Evolutionary conservation across 2,329 filamentous ascomycete species (phyloP), one percentile per base, ranked within the genome.

Genomic region (Phialophora tarda): DNA sequence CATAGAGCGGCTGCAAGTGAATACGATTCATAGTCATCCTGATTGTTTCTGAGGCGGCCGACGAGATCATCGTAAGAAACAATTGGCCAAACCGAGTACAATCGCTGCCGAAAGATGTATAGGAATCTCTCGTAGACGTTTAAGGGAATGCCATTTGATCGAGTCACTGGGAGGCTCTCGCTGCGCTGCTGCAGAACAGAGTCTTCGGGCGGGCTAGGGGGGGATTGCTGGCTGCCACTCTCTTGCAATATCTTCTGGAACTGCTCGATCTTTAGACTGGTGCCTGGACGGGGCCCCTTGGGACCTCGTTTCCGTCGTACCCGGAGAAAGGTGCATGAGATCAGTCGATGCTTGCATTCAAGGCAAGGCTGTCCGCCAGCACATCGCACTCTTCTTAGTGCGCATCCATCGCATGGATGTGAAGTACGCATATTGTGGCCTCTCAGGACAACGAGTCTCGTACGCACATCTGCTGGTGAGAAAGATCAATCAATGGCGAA

Each of bases 221-320:
- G 11, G 12, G 59, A 54, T 30, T 61, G 48, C 23, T 61, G 30
- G 51, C 28, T 38, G 48, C 28, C 28, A 14, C 7, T 44, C 21
- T 50, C 48, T 41, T 44, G 48, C 48, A 61, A 14, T 34, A 24
- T 34, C 23, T 51, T 61, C 50, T 61, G 59, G 17, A 61, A 61
- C 8, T 61, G 28, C 30, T 61, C 59, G n/a, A 61, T 61, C 34
- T 41, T 61, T 48, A 61, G 17, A 17, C 24, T 61, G 28, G 59
- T 61, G 30, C 48, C 30, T 3, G 59, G 59, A 14, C 59, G 53
- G 10, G 59, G 59, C 6, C 59, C 59, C 21, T 61, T 61, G 5
- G 59, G 59, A n/a, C 59, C 59, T 61, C 59, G 34, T 54, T 61
- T 61, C 30, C 59, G 47, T 12, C 59, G 59, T 26, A 61, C 28